Evolutionary conservation across 345 rosid genomes (phyloP), one percentile per base, ranked within the genome.

Genomic region (Rhizophora mangle): DNA sequence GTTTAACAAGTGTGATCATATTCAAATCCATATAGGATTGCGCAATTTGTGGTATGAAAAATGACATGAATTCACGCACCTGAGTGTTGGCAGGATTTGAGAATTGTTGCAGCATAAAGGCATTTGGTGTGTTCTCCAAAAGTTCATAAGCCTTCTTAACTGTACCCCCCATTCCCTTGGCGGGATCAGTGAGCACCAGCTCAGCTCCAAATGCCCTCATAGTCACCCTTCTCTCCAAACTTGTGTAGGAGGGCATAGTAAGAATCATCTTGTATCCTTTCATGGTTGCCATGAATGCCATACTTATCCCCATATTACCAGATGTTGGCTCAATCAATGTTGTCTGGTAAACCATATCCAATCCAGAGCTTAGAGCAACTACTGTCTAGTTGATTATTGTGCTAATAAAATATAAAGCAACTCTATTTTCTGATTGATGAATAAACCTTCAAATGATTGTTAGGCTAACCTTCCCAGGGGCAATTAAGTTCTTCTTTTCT

Each of bases 161-260:
- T 0, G 99, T 90, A 62, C 99, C 99, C 58, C 88, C 99, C 97
- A 95, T 95, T 58, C 99, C 99, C 72, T 95, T 92, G 22, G 92
- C 11, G 57, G 99, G 99, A 75, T 92, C 99, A 16, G 99, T 95
- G 70, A 95, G 82, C 54, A 95, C 86, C 32, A 95, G 84, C 51
- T 89, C 96, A 61, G 99, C 99, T 60, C 99, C 97, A 63, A 95
- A 95, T 3, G 97, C 93, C 77, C 92, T 82, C 99, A 95, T 95
- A 0, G 89, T 83, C 68, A 95, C 96, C 74, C 99, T 90, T 72
- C 99, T 88, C 83, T 95, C 97, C 86, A 95, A 77, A 74, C 97
- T 92, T 10, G 97, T 95, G 81, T 92, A 95, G 34, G 99, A 95
- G 19, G 99, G 99, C 99, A 95, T 95, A 6, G 99, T 92, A 51